Evolutionary conservation across 441 rosid species (phyloP).

Genomic region (Bocquillonia castaneifolia): DNA sequence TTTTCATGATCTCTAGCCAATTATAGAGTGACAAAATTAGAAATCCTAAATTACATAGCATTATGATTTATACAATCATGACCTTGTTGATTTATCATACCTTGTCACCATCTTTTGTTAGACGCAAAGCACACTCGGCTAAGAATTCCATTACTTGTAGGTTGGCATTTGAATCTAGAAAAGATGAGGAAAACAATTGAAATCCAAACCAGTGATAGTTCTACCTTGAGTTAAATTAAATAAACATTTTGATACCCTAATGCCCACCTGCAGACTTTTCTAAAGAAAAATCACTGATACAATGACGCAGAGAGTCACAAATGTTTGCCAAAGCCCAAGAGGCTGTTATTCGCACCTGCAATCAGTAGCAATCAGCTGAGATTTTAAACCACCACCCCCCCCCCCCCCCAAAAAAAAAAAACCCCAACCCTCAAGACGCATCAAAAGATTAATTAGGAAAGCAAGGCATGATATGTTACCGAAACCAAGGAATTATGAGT

Average conservation of each 20-base stretch:
- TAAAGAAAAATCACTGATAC: conserved; percentile 38
- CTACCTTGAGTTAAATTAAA: conserved; percentile 13
- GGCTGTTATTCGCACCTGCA: conserved; percentile 81
- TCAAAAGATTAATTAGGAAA: conserved; percentile 16
- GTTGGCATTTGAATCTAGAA: conserved; percentile 38
- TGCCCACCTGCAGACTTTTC: conserved; percentile 36
- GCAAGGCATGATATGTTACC: conserved; percentile 38
- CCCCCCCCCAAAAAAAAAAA: too few relatives aligned
- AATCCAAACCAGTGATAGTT: conserved; percentile 16
- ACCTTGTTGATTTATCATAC: conserved; percentile 30
- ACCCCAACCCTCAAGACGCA: too few relatives aligned
- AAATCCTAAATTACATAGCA: neutral
- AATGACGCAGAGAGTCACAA: conserved; percentile 69
- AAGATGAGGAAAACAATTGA: conserved; percentile 10
- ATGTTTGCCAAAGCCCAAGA: conserved; percentile 96
- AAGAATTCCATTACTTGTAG: conserved; percentile 38
- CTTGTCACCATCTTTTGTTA: conserved; percentile 88
- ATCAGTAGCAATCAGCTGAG: conserved; percentile 19
- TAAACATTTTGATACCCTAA: conserved; percentile 13
- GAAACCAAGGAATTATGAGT: conserved; percentile 59
- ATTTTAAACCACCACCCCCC: conserved; percentile 24
- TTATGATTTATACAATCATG: neutral
- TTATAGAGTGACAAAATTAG: neutral
- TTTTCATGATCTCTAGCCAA: neutral
- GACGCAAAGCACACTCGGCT: conserved; percentile 69